These are phyloP conservation scores for Zymoseptoria crescenta DNA, from an alignment of 2,329 filamentous ascomycete genomes.

Conservation along the genomic window DNA sequence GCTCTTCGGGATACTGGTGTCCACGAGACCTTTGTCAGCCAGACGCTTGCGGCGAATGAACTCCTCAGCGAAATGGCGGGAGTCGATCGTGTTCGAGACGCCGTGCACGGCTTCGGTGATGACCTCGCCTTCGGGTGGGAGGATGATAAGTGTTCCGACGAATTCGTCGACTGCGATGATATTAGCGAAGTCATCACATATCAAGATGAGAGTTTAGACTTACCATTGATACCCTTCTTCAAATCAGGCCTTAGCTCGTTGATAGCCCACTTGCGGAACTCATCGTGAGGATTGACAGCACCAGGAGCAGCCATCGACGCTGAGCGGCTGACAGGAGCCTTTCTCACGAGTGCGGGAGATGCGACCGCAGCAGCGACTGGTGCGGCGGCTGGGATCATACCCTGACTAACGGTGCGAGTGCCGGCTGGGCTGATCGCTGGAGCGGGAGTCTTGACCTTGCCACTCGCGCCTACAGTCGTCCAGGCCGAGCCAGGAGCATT, in stretches of 20 bases:
- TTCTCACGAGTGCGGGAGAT: constrained; percentile 27
- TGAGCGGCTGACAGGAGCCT: constrained; percentile 43
- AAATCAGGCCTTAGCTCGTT: constrained; percentile 69
- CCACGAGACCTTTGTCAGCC: constrained; percentile 78
- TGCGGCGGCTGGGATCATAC: constrained; percentile 29
- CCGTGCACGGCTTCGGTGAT: constrained; percentile 87
- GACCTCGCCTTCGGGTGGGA: constrained; percentile 54
- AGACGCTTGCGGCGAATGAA: constrained; percentile 89
- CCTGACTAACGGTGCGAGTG: constrained; percentile 41
- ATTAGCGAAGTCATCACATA: constrained; percentile 42
- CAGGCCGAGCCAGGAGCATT: constrained; percentile 57
- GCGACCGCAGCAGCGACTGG: constrained; percentile 20
- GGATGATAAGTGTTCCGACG: background rate
- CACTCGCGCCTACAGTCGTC: constrained; percentile 91
- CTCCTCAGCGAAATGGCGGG: constrained; percentile 86
- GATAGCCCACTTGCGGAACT: constrained; percentile 90
- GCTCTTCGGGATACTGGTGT: constrained; percentile 47
- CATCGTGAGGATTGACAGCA: constrained; percentile 64
- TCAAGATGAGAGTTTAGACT: constrained; percentile 19
- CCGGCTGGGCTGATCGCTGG: constrained; percentile 44
- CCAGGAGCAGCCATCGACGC: constrained; percentile 45
- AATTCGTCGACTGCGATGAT: constrained; percentile 59
- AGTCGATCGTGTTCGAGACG: constrained; percentile 81
- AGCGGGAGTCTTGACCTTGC: constrained; percentile 74
- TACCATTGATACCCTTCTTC: constrained; percentile 60